phyloP scores from a whole-genome alignment of 179 eudicot genomes.

The Corrigiola litoralis region DNA sequence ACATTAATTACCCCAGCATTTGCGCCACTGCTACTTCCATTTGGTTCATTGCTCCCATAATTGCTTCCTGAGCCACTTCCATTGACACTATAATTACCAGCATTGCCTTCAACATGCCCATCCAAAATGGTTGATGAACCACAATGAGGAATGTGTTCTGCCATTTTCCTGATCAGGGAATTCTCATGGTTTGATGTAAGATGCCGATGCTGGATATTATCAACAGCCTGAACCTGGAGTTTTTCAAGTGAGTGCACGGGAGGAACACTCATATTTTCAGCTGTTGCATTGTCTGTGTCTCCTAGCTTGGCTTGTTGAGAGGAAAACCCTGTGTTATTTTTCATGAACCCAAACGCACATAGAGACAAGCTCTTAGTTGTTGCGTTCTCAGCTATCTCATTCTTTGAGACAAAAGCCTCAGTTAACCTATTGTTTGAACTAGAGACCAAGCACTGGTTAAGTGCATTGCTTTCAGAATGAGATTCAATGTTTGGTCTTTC shows the following conservation, averaged over 20 bases:
- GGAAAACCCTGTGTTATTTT: slow-evolving; percentile 13
- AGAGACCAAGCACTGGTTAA: slow-evolving; percentile 33
- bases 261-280: slow-evolving; percentile 7
- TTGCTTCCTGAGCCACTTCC: slow-evolving; percentile 53
- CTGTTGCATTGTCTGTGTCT: not conserved
- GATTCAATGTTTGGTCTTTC: slow-evolving; percentile 19
- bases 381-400: slow-evolving; percentile 28
- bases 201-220: slow-evolving; percentile 15
- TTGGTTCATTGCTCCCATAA: slow-evolving; percentile 44
- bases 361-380: slow-evolving; percentile 22
- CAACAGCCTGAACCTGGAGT: slow-evolving; percentile 25
- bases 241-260: slow-evolving; percentile 18
- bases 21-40: slow-evolving; percentile 39
- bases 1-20: slow-evolving; percentile 28
- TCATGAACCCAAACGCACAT: slow-evolving; percentile 22
- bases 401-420: slow-evolving; percentile 15
- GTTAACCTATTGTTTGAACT: slow-evolving; percentile 24
- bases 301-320: slow-evolving; percentile 11
- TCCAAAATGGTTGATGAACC: slow-evolving; percentile 33
- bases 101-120: slow-evolving; percentile 25
- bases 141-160: slow-evolving; percentile 32
- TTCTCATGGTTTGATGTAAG: slow-evolving; percentile 22
- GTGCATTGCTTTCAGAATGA: slow-evolving; percentile 24
- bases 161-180: slow-evolving; percentile 21
- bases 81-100: slow-evolving; percentile 33